Percentiles rank a stretch among this genome's conserved stretches.
These are phyloP conservation scores for Xylaria curta DNA, from an alignment of 495 filamentous ascomycete genomes.

Conservation along the genomic window DNA sequence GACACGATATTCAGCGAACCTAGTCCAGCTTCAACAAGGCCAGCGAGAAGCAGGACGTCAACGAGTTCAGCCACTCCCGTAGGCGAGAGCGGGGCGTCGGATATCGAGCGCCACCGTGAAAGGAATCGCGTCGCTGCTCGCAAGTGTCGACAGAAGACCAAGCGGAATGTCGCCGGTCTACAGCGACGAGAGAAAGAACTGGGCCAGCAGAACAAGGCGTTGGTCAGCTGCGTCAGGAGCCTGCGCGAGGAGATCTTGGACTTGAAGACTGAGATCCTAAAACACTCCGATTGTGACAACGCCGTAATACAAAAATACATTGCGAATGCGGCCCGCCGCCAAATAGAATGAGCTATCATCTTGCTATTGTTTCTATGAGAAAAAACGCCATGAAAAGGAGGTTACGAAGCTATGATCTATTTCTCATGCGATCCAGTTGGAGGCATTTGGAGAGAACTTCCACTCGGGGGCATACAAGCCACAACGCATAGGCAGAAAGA, in stretches of 20 bases:
- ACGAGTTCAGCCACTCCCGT: not conserved
- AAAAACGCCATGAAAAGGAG: not conserved
- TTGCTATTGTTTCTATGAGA: not conserved
- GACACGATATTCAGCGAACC: not conserved
- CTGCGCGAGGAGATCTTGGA: constrained; percentile 55
- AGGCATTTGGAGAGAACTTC: not conserved
- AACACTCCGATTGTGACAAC: constrained; percentile 59
- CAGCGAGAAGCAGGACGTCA: constrained; percentile 4
- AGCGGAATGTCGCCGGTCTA: constrained; percentile 57
- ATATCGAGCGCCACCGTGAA: constrained; percentile 44
- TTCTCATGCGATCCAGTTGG: not conserved
- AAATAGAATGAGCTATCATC: constrained; percentile 5
- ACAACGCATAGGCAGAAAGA: not conserved
- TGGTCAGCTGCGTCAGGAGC: constrained; percentile 39
- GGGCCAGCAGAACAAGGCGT: constrained; percentile 31
- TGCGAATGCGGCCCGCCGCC: constrained; percentile 45
- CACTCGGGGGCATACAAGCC: not conserved
- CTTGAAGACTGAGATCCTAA: constrained; percentile 61
- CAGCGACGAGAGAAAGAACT: constrained; percentile 44
- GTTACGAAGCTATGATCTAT: not conserved
- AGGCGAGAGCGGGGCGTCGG: constrained; percentile 8
- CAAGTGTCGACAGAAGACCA: constrained; percentile 75
- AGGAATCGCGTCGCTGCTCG: constrained; percentile 71
- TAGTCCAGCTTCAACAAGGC: not conserved
- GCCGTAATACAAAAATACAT: constrained; percentile 59